Evolutionary conservation across 2,329 filamentous ascomycete species (phyloP), one percentile per base, ranked within the genome.

Genomic region (Pezicula carpinea): DNA sequence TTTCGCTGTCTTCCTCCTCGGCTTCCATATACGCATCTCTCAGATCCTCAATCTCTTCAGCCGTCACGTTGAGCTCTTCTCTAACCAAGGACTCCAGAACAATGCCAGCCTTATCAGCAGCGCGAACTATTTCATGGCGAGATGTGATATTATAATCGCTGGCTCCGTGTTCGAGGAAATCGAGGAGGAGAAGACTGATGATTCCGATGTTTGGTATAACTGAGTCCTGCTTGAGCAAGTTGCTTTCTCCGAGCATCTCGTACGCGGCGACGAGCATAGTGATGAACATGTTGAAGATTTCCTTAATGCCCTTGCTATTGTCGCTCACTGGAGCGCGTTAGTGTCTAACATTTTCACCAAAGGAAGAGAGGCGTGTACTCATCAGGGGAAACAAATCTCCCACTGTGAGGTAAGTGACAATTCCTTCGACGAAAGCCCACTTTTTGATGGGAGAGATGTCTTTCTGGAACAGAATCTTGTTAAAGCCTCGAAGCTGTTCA

Each of bases 191-290:
- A 43, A 60, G 53, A 49, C 68, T 67, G 18, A 79, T 66, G 26
- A 69, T 71, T 60, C 68, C 75, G 18, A 63, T 70, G 57, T 77
- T 79, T 8, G 31, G 21, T 36, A 59, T 69, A 32, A 68, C 64
- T 4, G 66, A 64, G 1, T 73, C 69, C n/a, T 77, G 22, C 5
- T 22, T 34, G 15, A 50, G 38, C 8, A 44, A 26, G 23, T 36
- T 33, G 39, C 35, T n/a, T 39, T 47, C 60, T 6, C 75, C 69
- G 19, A 79, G 58, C 6, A 79, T 66, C 50, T 78, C 78, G 49
- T 77, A 61, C 33, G 71, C 74, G 45, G 77, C 75, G 63, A 74
- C 77, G 43, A 78, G 63, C 58, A 79, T 79, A 62, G 77, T 72
- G 52, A 78, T 69, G 71, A 77, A 74, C 75, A 79, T 79, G 53